phyloP scores from a whole-genome alignment of 2,329 filamentous ascomycete species.

The Coniochaeta sp. region DNA sequence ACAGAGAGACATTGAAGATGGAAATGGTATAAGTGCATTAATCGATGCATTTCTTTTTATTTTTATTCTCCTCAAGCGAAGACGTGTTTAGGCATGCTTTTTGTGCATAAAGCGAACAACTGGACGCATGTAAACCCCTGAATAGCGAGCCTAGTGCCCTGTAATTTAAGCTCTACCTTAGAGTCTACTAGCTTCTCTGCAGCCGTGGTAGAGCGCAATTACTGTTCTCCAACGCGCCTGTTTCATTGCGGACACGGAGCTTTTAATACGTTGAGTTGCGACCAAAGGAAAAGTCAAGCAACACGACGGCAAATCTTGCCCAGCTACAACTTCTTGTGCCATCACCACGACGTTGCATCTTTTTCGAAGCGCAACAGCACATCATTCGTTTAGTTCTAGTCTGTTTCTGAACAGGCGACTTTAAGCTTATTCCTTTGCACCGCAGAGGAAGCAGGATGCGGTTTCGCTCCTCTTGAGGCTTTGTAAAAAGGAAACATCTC shows the following conservation, averaged over 20 bases:
- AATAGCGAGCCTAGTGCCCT: background rate
- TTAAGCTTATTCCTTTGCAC: background rate
- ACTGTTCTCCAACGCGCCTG: background rate
- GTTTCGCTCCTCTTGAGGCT: background rate
- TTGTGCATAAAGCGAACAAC: too few relatives aligned
- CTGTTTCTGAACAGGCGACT: background rate
- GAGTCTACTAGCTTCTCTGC: too few relatives aligned
- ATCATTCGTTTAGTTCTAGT: slow-evolving; percentile 1
- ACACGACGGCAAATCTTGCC: background rate
- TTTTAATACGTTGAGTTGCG: background rate
- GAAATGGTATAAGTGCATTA: too few relatives aligned
- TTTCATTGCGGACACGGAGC: background rate
- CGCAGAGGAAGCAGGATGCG: background rate
- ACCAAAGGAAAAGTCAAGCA: background rate
- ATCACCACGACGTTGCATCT: background rate
- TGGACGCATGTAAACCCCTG: background rate
- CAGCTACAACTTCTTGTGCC: background rate
- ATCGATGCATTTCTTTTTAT: too few relatives aligned
- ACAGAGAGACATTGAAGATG: too few relatives aligned
- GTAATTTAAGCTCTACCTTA: slow-evolving; percentile 1
- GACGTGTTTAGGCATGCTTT: too few relatives aligned
- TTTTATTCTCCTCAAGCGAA: too few relatives aligned
- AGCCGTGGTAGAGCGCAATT: too few relatives aligned
- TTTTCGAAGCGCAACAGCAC: background rate
- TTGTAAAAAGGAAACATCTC: background rate